Conservation (phyloP, 306 rosid genomes). For the Glycine tomentella region DNA sequence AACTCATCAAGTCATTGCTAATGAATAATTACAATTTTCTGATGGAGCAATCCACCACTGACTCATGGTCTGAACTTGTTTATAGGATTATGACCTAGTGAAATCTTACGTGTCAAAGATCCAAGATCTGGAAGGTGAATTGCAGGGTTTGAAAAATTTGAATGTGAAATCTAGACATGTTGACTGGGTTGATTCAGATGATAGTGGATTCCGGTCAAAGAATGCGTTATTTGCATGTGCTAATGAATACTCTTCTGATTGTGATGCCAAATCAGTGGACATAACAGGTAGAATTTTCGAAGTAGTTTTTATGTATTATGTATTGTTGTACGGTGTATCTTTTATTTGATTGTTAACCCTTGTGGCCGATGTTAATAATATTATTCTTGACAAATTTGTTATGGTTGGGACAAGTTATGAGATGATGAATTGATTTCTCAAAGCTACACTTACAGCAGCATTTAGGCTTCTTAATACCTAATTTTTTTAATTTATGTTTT, state of each 20-base stretch:
- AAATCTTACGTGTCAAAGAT: slow-evolving; percentile 78
- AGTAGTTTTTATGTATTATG: neutral
- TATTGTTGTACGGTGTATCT: slow-evolving; percentile 2
- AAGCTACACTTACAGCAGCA: neutral
- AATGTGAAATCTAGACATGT: slow-evolving; percentile 54
- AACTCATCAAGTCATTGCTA: slow-evolving; percentile 19
- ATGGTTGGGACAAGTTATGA: slow-evolving; percentile 1
- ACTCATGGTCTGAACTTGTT: slow-evolving; percentile 27
- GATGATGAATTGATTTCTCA: slow-evolving; percentile 29
- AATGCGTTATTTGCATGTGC: slow-evolving; percentile 62
- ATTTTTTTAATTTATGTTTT: neutral
- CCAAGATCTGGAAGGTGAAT: slow-evolving; percentile 81
- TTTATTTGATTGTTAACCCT: slow-evolving; percentile 13
- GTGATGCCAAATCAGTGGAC: slow-evolving; percentile 66
- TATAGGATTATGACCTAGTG: slow-evolving; percentile 79
- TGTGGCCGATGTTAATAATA: neutral
- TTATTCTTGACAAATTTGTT: slow-evolving; percentile 26
- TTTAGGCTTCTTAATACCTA: neutral
- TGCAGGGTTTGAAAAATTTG: slow-evolving; percentile 55
- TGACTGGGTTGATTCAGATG: slow-evolving; percentile 74
- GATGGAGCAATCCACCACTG: neutral
- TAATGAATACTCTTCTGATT: slow-evolving; percentile 73
- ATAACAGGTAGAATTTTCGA: slow-evolving; percentile 62
- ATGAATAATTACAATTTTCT: slow-evolving; percentile 11
- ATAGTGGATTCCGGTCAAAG: slow-evolving; percentile 61